Evolutionary conservation across 345 rosid genomes (phyloP), one percentile per base, ranked within the genome.

Genomic region (Gossypium sturtianum): DNA sequence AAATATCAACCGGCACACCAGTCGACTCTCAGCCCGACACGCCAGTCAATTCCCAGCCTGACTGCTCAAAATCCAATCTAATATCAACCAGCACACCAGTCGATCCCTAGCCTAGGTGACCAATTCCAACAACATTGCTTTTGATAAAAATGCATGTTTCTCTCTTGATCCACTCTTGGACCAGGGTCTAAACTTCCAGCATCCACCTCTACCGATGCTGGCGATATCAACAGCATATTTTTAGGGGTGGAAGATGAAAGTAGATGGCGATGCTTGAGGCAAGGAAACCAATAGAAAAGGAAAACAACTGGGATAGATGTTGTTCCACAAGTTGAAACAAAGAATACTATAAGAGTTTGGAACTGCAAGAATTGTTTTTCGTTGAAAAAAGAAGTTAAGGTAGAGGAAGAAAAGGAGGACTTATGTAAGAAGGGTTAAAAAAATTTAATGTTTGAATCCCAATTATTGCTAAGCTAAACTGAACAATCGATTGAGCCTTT

Each of bases 151-250:
- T 0, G 9, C 56, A 52, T 52, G 38, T 29, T 13, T 4, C 48
- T 86, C 81, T 88, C 86, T 73, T 92, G 19, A 52, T 52, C 95
- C 74, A 94, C 97, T 77, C 91, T 16, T 52, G 57, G 57, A 16
- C 20, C 84, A 0, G 97, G 93, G 80, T 92, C 97, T 72, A 92
- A 79, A 74, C 97, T 88, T 69, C 57, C 92, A 0, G 81, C 79
- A 29, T 81, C 93, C 1, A 86, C 84, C 47, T 72, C 78, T 2
- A 77, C 75, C 45, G 72, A 73, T 1, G 44, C 84, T 19, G 82
- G 71, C 2, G 80, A 74, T 51, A 70, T 81, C 0, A 86, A 56
- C 27, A 1, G n/a, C 77, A 75, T 64, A 85, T 71, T 79, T 76
- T 70, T 85, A 62, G 86, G 84, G 65, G 85, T 83, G 2, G 80